Percentiles rank a stretch among this genome's conserved stretches.
These are phyloP conservation scores for Gamarada debralockiae DNA, from an alignment of 495 filamentous ascomycete species.

Conservation along the genomic window DNA sequence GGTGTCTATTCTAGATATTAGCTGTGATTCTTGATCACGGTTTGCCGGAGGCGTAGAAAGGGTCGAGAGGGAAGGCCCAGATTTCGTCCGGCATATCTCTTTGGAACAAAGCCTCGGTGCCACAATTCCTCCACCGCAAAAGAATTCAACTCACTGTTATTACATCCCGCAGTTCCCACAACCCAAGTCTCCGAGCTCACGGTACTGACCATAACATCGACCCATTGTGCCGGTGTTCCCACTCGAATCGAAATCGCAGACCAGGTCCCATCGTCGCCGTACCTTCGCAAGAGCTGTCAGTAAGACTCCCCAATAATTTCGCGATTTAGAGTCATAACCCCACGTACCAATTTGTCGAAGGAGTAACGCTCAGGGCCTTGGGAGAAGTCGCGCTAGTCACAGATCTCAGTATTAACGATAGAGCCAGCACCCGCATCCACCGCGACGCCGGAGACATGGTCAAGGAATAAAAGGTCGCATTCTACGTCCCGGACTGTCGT, in stretches of 20 bases:
- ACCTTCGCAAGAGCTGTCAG: slow-evolving; percentile 38
- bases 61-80: too few relatives aligned
- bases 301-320: slow-evolving; percentile 52
- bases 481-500: slow-evolving; percentile 4
- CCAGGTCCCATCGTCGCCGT: slow-evolving; percentile 33
- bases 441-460: slow-evolving; percentile 16
- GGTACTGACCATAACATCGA: slow-evolving; percentile 44
- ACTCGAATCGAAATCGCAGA: slow-evolving; percentile 32
- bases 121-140: slow-evolving; percentile 24
- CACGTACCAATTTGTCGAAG: slow-evolving; percentile 22
- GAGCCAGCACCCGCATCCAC: slow-evolving; percentile 9
- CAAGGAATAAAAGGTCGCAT: slow-evolving; percentile 8
- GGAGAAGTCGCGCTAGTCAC: neutral
- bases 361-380: slow-evolving; percentile 16
- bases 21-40: too few relatives aligned
- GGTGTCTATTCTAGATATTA: neutral
- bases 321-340: too few relatives aligned
- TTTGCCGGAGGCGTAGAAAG: too few relatives aligned
- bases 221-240: slow-evolving; percentile 27
- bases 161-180: slow-evolving; percentile 35
- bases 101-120: neutral
- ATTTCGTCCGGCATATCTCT: too few relatives aligned
- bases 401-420: slow-evolving; percentile 7
- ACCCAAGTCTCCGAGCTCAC: slow-evolving; percentile 55
- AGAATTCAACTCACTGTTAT: slow-evolving; percentile 24